Percentiles rank a stretch among this genome's conserved stretches.
phyloP scores from a whole-genome alignment of 371 early-diverging fungal species.

The Circinella minor region DNA sequence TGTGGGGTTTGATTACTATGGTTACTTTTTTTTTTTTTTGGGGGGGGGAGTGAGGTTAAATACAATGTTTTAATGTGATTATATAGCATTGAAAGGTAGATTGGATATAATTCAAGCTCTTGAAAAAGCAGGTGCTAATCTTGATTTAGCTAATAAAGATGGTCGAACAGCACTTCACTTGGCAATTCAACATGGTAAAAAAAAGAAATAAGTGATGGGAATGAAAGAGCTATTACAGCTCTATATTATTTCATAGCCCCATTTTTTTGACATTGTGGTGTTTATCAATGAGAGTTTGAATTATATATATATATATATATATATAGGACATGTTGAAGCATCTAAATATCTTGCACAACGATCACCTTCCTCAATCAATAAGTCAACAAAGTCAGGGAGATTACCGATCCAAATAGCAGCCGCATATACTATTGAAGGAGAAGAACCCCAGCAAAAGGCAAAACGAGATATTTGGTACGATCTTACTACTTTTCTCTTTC shows the following conservation, averaged over 20 bases:
- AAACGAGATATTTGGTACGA: slow-evolving; percentile 17
- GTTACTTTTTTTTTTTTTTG: too few relatives aligned
- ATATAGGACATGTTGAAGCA: slow-evolving; percentile 41
- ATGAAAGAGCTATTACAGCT: too few relatives aligned
- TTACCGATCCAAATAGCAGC: slow-evolving; percentile 56
- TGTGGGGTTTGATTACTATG: too few relatives aligned
- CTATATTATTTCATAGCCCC: too few relatives aligned
- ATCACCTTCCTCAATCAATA: slow-evolving; percentile 37
- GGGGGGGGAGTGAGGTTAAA: not conserved
- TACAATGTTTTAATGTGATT: not conserved
- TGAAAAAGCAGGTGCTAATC: slow-evolving; percentile 32
- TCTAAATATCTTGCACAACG: slow-evolving; percentile 39
- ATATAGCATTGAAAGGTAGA: slow-evolving; percentile 49
- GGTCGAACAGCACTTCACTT: slow-evolving; percentile 58
- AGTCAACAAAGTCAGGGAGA: slow-evolving; percentile 48
- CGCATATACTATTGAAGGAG: not conserved
- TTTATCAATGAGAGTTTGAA: not conserved
- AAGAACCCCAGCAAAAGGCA: slow-evolving; percentile 3
- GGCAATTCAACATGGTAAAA: slow-evolving; percentile 52
- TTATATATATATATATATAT: slow-evolving; percentile 8
- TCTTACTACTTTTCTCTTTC: slow-evolving; percentile 31
- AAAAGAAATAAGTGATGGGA: not conserved
- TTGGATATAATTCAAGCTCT: slow-evolving; percentile 39
- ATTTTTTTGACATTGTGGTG: not conserved
- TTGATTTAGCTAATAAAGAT: slow-evolving; percentile 44